Percentiles rank a stretch among this genome's conserved stretches.
Conservation (phyloP, 345 rosid genomes). For the Euphorbia tirucalli region DNA sequence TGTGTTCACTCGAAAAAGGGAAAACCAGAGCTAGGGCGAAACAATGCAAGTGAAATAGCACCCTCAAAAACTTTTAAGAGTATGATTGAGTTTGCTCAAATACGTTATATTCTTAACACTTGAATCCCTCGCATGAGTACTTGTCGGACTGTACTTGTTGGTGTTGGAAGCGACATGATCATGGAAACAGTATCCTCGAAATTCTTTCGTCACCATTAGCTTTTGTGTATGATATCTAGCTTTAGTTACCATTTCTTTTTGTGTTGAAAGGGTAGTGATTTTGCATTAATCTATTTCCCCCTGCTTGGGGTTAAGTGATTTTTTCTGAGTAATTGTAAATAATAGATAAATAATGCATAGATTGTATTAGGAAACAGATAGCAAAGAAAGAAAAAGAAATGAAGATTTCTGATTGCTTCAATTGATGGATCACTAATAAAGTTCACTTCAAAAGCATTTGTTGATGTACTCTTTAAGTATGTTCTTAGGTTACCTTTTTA, state of each 20-base stretch:
- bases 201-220: not conserved
- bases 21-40: too few relatives aligned
- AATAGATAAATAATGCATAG: not conserved
- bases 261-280: not conserved
- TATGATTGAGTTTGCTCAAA: too few relatives aligned
- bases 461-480: too few relatives aligned
- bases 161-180: not conserved
- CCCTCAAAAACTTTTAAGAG: too few relatives aligned
- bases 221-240: constrained; percentile 1
- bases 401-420: not conserved
- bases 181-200: not conserved
- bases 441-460: not conserved
- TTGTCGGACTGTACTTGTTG: not conserved
- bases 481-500: too few relatives aligned
- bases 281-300: not conserved
- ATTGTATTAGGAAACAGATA: not conserved
- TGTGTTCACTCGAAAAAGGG: too few relatives aligned
- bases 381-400: not conserved
- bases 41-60: too few relatives aligned
- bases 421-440: not conserved
- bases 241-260: not conserved
- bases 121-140: too few relatives aligned
- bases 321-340: constrained; percentile 8
- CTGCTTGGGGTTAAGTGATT: too few relatives aligned
- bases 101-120: too few relatives aligned